These are phyloP conservation scores for Phaeosphaeria sp. DNA, from an alignment of 2,329 filamentous ascomycete genomes.

Conservation along the genomic window DNA sequence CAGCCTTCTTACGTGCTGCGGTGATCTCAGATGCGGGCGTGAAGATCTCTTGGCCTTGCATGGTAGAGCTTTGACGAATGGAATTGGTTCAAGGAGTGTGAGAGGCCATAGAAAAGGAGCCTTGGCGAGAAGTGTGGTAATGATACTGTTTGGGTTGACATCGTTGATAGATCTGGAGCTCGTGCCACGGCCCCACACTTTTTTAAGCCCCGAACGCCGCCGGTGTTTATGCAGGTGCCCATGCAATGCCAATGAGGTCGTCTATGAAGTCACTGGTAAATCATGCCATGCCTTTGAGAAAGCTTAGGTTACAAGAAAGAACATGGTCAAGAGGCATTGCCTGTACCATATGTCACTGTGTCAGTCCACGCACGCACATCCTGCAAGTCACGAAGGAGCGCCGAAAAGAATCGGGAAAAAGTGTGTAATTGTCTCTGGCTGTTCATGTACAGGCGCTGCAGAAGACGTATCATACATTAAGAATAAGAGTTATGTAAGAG, in stretches of 20 bases:
- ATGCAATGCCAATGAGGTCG: not conserved
- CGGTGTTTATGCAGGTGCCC: constrained; percentile 1
- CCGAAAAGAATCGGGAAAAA: not conserved
- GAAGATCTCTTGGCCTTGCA: constrained; percentile 47
- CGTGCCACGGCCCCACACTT: not conserved
- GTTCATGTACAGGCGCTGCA: constrained; percentile 35
- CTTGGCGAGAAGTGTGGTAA: constrained; percentile 1
- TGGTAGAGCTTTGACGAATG: constrained; percentile 22
- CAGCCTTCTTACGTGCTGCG: constrained; percentile 1
- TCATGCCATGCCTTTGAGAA: not conserved
- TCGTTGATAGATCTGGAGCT: constrained; percentile 3
- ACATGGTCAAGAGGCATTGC: too few species aligned
- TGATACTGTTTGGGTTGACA: constrained; percentile 15
- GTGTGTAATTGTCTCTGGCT: constrained; percentile 44
- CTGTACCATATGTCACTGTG: too few species aligned
- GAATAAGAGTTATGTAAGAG: constrained; percentile 52
- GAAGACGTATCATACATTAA: constrained; percentile 51
- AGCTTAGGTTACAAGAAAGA: not conserved
- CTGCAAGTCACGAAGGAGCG: constrained; percentile 1
- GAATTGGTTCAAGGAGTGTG: constrained; percentile 13
- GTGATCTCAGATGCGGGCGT: constrained; percentile 48
- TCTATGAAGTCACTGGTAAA: not conserved
- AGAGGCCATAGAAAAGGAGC: constrained; percentile 24
- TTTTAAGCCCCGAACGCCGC: not conserved
- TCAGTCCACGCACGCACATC: too few species aligned